Evolutionary conservation across 2,329 filamentous ascomycete genomes (phyloP).

Genomic region (Fusarium ramigenum): DNA sequence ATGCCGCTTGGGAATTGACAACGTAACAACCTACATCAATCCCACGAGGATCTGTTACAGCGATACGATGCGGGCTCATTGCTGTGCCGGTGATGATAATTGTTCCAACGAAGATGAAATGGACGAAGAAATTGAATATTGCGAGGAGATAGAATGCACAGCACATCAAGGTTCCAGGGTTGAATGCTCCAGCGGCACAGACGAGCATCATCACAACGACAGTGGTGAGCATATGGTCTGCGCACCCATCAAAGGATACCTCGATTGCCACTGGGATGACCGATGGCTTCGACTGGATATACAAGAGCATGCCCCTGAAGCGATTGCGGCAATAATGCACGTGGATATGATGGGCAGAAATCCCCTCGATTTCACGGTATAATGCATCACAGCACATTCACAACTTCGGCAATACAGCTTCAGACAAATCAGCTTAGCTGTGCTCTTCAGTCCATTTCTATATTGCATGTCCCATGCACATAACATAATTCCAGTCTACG

Average conservation of each 20-base stretch:
- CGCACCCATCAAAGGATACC: neutral
- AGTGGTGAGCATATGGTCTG: neutral
- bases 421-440: neutral
- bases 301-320: neutral
- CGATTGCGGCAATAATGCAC: neutral
- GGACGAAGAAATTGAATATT: neutral
- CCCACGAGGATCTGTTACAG: neutral
- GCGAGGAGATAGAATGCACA: neutral
- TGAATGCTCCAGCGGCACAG: neutral
- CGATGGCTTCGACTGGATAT: neutral
- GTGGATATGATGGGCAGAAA: neutral
- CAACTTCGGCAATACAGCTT: neutral
- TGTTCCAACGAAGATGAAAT: neutral
- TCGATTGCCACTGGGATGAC: neutral
- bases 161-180: neutral
- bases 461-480: constrained; percentile 1
- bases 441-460: constrained; percentile 12
- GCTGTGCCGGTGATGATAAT: neutral
- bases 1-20: neutral
- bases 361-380: neutral
- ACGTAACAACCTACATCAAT: neutral
- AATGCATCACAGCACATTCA: neutral
- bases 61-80: neutral
- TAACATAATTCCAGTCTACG: constrained; percentile 19
- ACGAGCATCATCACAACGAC: neutral